Percentiles rank a stretch among this genome's conserved stretches.
Conservation (phyloP, 345 rosid species). For the Pistacia vera region DNA sequence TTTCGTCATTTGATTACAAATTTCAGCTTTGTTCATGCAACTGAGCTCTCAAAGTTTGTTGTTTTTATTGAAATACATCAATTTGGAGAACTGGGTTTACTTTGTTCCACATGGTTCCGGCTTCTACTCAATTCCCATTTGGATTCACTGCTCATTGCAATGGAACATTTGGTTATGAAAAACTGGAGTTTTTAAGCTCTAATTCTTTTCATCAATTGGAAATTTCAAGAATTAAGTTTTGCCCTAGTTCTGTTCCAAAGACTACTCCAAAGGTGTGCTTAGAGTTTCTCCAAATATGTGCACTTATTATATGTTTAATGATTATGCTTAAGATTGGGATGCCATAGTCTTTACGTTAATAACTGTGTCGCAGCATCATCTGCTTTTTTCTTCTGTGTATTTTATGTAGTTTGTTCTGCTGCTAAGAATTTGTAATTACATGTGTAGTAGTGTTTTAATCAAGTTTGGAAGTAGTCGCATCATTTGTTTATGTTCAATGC, state of each 20-base stretch:
- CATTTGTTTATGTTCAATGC: neutral
- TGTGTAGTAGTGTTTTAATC: neutral
- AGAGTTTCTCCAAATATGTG: slow-evolving; percentile 13
- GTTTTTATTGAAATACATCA: neutral
- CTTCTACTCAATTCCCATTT: slow-evolving; percentile 44
- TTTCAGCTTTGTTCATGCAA: neutral
- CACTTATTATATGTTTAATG: neutral
- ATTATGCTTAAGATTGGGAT: neutral
- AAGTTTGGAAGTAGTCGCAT: neutral
- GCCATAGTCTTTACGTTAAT: neutral
- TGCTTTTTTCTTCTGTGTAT: neutral
- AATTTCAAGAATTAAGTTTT: slow-evolving; percentile 34
- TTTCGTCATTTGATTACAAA: neutral
- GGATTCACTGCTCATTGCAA: slow-evolving; percentile 42
- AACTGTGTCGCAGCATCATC: neutral
- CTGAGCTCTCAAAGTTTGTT: neutral
- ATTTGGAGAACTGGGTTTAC: slow-evolving; percentile 27
- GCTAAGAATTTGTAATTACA: neutral
- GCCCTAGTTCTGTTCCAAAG: slow-evolving; percentile 28
- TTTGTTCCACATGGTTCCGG: slow-evolving; percentile 50
- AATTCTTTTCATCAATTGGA: slow-evolving; percentile 34
- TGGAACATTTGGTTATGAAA: slow-evolving; percentile 31
- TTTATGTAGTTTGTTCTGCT: neutral
- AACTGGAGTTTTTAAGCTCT: slow-evolving; percentile 33
- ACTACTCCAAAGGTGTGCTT: slow-evolving; percentile 45